phyloP scores from a whole-genome alignment of 1,139 yeast genomes.

The Blastobotrys proliferans region DNA sequence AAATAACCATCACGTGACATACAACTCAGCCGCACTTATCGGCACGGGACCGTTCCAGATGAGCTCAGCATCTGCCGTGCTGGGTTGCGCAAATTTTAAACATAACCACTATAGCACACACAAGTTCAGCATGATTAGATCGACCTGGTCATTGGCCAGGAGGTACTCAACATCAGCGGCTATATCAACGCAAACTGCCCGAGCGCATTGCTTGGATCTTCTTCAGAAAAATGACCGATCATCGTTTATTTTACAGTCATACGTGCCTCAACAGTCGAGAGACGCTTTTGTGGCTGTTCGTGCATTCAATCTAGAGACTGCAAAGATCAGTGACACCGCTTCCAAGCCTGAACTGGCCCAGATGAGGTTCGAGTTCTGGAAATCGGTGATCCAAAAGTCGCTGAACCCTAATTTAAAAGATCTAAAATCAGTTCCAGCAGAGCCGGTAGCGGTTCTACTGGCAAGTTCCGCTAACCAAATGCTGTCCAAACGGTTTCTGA shows the following conservation, averaged over 20 bases:
- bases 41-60: too few relatives aligned
- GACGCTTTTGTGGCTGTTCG: conserved; percentile 65
- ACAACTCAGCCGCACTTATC: too few relatives aligned
- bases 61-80: too few relatives aligned
- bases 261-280: conserved; percentile 63
- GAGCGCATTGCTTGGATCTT: conserved; percentile 4
- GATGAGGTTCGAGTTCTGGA: conserved; percentile 40
- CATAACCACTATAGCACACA: too few relatives aligned
- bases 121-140: too few relatives aligned
- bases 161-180: too few relatives aligned
- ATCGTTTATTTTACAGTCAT: conserved; percentile 61
- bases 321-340: conserved; percentile 53
- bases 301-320: conserved; percentile 65
- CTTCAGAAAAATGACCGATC: conserved; percentile 48
- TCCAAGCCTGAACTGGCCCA: conserved; percentile 36
- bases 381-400: conserved; percentile 33
- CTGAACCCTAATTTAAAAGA: conserved; percentile 20
- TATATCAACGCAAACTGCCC: neutral
- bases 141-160: too few relatives aligned
- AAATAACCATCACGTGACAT: too few relatives aligned
- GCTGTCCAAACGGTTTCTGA: conserved; percentile 51
- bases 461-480: conserved; percentile 37
- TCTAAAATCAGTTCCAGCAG: conserved; percentile 40
- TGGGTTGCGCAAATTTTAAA: too few relatives aligned
- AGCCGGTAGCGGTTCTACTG: conserved; percentile 60